phyloP scores from a whole-genome alignment of 164 flowering plant genomes.

The Tetrastigma voinierianum region DNA sequence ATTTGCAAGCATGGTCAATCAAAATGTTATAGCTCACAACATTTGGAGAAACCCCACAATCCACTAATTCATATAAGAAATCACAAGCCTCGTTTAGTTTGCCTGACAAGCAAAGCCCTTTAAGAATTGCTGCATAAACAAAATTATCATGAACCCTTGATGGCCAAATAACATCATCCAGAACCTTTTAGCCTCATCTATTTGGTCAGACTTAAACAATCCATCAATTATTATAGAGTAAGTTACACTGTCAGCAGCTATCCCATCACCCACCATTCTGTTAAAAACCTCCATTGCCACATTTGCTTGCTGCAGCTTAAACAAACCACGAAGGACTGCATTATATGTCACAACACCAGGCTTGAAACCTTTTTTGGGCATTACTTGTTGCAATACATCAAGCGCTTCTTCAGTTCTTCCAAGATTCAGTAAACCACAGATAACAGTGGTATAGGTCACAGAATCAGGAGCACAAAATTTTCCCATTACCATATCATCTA shows the following conservation, averaged over 20 bases:
- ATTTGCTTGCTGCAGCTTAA: conserved; percentile 34
- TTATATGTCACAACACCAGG: conserved; percentile 78
- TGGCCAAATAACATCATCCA: conserved; percentile 87
- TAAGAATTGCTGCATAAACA: conserved; percentile 81
- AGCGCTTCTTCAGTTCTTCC: conserved; percentile 65
- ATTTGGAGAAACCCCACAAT: conserved; percentile 69
- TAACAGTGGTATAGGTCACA: conserved; percentile 75
- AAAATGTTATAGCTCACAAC: conserved; percentile 71
- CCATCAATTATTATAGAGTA: conserved; percentile 66
- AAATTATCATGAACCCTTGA: conserved; percentile 74
- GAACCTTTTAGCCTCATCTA: conserved; percentile 77
- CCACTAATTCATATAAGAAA: conserved; percentile 82
- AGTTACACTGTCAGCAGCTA: conserved; percentile 57
- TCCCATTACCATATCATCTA: conserved; percentile 72
- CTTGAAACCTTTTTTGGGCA: conserved; percentile 51
- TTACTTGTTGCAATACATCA: conserved; percentile 40
- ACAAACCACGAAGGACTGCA: conserved; percentile 68
- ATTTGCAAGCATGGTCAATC: conserved; percentile 65
- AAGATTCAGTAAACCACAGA: conserved; percentile 53
- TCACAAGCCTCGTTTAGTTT: conserved; percentile 68
- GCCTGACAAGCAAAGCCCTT: conserved; percentile 69
- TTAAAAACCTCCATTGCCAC: conserved; percentile 52
- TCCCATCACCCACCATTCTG: conserved; percentile 36
- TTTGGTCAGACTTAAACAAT: conserved; percentile 35
- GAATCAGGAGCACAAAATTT: conserved; percentile 72